These are phyloP conservation scores for Alisma plantagoaquatica DNA, from an alignment of 106 monocot genomes.

Conservation along the genomic window DNA sequence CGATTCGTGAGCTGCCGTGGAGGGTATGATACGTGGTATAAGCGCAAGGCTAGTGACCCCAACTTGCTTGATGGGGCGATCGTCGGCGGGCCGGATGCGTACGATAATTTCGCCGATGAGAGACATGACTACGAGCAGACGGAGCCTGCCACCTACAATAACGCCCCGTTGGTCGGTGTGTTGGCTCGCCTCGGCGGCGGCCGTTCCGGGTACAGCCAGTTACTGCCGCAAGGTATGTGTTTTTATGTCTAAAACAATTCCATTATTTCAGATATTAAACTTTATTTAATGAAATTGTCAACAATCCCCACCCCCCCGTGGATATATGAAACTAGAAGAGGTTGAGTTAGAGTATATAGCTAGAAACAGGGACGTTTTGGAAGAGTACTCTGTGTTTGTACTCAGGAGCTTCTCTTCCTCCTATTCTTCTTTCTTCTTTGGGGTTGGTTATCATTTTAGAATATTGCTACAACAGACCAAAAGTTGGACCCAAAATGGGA, in stretches of 20 bases:
- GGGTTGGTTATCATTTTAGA: neutral
- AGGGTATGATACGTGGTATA: slow-evolving; percentile 67
- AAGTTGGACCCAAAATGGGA: too few species aligned
- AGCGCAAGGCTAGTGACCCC: slow-evolving; percentile 49
- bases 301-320: neutral
- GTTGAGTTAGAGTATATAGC: too few species aligned
- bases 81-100: slow-evolving; percentile 79
- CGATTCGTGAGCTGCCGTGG: slow-evolving; percentile 69
- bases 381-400: too few species aligned
- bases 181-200: slow-evolving; percentile 67
- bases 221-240: slow-evolving; percentile 13
- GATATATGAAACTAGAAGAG: neutral
- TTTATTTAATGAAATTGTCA: neutral
- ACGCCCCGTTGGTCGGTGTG: slow-evolving; percentile 70
- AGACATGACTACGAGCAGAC: slow-evolving; percentile 88
- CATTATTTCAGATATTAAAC: neutral
- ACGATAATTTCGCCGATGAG: slow-evolving; percentile 77
- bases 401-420: neutral
- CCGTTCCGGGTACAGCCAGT: slow-evolving; percentile 27
- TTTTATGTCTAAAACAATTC: neutral
- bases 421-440: neutral
- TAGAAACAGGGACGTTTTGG: too few species aligned
- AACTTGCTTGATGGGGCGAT: slow-evolving; percentile 81
- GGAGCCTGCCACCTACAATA: slow-evolving; percentile 90
- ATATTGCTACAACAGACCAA: neutral